Evolutionary conservation across 2,329 filamentous ascomycete species (phyloP), one percentile per base, ranked within the genome.

Genomic region (Cytospora schulzeri): DNA sequence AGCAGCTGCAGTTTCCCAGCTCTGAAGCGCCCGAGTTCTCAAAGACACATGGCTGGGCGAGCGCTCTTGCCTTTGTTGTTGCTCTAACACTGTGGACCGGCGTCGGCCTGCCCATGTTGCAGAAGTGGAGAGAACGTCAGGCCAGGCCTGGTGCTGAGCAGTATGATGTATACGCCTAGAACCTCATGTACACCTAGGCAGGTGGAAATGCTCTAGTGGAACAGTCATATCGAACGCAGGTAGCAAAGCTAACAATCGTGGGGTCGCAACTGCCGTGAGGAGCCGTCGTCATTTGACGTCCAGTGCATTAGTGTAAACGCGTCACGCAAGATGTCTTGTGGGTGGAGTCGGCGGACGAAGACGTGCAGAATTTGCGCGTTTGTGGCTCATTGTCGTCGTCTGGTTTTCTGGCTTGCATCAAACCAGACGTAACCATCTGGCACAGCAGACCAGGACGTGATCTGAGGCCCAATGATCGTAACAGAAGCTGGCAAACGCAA

Each of bases 1-100:
- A 79, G 67, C 76, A 78, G 65, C 59, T 73, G 15, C 76, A 77
- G 60, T 72, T 77, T 63, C 73, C 76, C 1, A 76, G 74, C 51
- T 72, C 71, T 0, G 69, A 78, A 55, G 76, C 76, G 33, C 76
- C 76, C 0, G 64, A 71, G 26, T 78, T 77, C 53, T 52, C 55
- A 15, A 62, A 73, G 65, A 78, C 75, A 1, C 76, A 77, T 59
- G 76, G 75, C 0, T 78, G 76, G 76, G 65, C 65, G 8, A 75
- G 74, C 45, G 73, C 70, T 1, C 65, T 77, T 6, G 72, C 69
- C 2, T 74, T 71, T 55, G 75, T 76, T 0, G 59, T 76, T 19
- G 73, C 71, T 0, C 62, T 77, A 63, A 76, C 74, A 1, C 60
- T 77, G 0, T 76, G 75, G 75, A 76, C 73, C 0, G 73, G 74